Evolutionary conservation across 2,329 filamentous ascomycete species (phyloP), one percentile per base, ranked within the genome.

Genomic region (Aphanocladium album): DNA sequence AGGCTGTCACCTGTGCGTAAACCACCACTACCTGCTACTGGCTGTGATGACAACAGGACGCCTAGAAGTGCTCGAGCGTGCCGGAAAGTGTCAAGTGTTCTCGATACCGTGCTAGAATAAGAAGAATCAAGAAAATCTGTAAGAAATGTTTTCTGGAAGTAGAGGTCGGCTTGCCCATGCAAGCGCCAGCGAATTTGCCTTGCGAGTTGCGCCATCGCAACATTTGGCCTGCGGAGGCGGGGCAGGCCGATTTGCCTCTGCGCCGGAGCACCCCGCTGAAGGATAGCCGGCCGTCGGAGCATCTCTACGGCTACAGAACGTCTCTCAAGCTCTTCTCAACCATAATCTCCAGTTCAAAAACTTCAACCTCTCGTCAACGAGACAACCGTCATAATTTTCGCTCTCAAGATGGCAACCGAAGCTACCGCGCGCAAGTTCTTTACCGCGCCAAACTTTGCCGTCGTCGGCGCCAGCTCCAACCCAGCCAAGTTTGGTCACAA

Each of bases 381-480:
- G 19, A 53, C 11, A 9, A 39, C 51, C 49, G 39, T 1, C 57
- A 53, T 11, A 11, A 54, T 60, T 60, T 47, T 53, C 27, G 49
- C 45, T 25, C 17, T 53, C 39, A 60, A 53, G 17, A 86, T 85
- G 82, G 74, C 82, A 23, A 90, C 89, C 78, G 87, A 92, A 71
- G 80, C 85, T 51, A 84, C 89, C 50, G 87, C 91, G 50, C 86
- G 85, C 64, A 81, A 82, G 14, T 97, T 97, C 81, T 96, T 97
- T 78, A 81, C 85, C 3, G 89, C 88, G 8, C 84, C 88, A 27
- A 80, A 83, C 66, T 96, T 93, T 73, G 93, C 93, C 62, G 93
- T 97, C 30, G 91, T 93, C 21, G 93, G 93, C 68, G 93, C 93
- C 41, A 93, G 89, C 72, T 90, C 89, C 57, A 91, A 96, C 75